These are phyloP conservation scores for Microdochium bolleyi DNA, from an alignment of 2,329 filamentous ascomycete species.

Conservation along the genomic window DNA sequence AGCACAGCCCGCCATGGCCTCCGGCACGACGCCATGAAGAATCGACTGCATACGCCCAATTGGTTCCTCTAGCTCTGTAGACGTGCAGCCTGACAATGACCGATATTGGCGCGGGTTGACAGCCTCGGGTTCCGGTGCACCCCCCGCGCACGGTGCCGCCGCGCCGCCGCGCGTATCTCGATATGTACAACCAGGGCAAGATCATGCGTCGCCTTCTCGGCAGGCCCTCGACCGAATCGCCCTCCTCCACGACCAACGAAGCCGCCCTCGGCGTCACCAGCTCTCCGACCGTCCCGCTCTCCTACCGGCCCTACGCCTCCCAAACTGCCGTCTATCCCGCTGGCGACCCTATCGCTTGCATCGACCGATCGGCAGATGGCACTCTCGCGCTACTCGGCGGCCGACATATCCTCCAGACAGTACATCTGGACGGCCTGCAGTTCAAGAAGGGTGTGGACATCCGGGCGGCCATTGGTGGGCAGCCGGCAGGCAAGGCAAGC, in stretches of 20 bases:
- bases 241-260: slow-evolving; percentile 29
- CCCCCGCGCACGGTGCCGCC: neutral
- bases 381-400: slow-evolving; percentile 49
- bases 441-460: slow-evolving; percentile 52
- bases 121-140: neutral
- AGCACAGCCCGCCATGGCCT: neutral
- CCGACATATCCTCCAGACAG: slow-evolving; percentile 52
- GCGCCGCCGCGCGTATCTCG: neutral
- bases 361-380: slow-evolving; percentile 52
- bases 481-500: slow-evolving; percentile 33
- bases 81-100: neutral
- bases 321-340: slow-evolving; percentile 47
- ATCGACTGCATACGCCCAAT: neutral
- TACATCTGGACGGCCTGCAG: slow-evolving; percentile 44
- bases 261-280: slow-evolving; percentile 35
- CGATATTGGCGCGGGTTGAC: neutral
- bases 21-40: neutral
- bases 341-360: slow-evolving; percentile 44
- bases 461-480: slow-evolving; percentile 44
- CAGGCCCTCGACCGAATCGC: slow-evolving; percentile 36
- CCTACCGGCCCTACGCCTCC: slow-evolving; percentile 44
- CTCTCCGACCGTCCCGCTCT: slow-evolving; percentile 29
- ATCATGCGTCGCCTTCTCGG: slow-evolving; percentile 56
- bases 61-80: neutral
- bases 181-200: slow-evolving; percentile 45